Evolutionary conservation across 805 yeast species (phyloP).

Genomic region (Saturnispora quitensis): DNA sequence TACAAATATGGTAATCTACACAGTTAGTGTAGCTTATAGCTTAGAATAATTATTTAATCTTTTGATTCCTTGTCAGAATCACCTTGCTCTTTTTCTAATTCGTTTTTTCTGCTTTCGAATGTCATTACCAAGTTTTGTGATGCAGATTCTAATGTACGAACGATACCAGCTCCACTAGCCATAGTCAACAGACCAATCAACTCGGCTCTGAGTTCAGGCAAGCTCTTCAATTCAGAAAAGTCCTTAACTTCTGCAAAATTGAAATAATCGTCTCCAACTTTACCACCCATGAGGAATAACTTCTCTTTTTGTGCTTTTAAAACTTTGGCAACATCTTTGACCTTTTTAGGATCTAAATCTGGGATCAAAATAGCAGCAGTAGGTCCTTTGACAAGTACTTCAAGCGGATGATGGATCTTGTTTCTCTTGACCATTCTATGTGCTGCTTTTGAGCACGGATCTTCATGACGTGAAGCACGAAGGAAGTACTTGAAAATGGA

Average conservation of each 20-base stretch:
- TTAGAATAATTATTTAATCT: background rate
- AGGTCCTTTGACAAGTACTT: conserved; percentile 71
- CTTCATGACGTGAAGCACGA: conserved; percentile 55
- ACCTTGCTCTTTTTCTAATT: conserved; percentile 17
- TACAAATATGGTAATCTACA: background rate
- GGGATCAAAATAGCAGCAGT: conserved; percentile 69
- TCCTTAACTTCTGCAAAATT: conserved; percentile 43
- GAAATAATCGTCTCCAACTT: conserved; percentile 52
- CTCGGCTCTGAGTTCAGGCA: conserved; percentile 67
- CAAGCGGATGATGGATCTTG: conserved; percentile 53
- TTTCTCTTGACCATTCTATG: conserved; percentile 29
- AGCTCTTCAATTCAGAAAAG: conserved; percentile 67
- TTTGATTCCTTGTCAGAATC: background rate
- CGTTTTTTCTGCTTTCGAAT: conserved; percentile 46
- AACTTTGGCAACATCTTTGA: conserved; percentile 51
- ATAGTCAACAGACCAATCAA: conserved; percentile 76
- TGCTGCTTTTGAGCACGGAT: conserved; percentile 63
- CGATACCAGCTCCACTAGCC: conserved; percentile 84
- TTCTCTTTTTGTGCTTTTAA: conserved; percentile 60
- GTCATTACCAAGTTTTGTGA: conserved; percentile 64
- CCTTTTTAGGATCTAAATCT: conserved; percentile 59
- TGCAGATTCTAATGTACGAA: conserved; percentile 67
- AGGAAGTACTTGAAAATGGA: conserved; percentile 67
- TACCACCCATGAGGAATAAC: conserved; percentile 78
- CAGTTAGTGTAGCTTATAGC: background rate